Base-by-base conservation (phyloP, 345 rosid species). In the Citrus mangshanensis region DNA sequence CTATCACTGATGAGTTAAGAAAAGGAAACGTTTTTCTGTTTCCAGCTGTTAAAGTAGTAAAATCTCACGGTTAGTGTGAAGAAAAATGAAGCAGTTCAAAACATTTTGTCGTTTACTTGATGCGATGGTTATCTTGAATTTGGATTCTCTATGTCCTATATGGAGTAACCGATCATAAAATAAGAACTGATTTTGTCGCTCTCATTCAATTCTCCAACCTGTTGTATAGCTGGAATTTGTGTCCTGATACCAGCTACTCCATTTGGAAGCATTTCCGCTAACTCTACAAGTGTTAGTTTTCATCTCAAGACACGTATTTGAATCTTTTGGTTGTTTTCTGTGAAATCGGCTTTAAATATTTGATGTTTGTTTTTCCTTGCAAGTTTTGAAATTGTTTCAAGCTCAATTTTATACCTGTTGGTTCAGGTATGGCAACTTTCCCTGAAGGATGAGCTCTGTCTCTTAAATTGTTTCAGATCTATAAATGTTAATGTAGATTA, bases 221-320 rank as follows among this genome's bases (percentile, higher is more conserved):
- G 69, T 81, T 75, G 40, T 63, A 9, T 74, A 66, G 83, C 77
- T 81, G 85, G 78, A 79, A 81, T 70, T 70, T 74, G 70, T 72
- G 49, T 65, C 59, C 78, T 60, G 37, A 51, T 71, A 74, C 72
- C 75, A 59, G 72, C 62, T 82, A 80, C 54, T 63, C 74, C 74
- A 60, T 75, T n/a, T 80, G 70, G 78, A 79, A 40, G 24, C 70
- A 77, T 55, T 65, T 37, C 66, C 60, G 2, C 70, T 51, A 18
- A 35, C n/a, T 46, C 83, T 78, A 54, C 21, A 13, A 51, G 59
- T 4, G 27, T 73, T 38, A 22, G 5, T 38, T 68, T 69, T 82
- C 10, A n/a, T 35, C 67, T 13, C 25, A 49, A 51, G 69, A 70
- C 46, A 4, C 32, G 1, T 70, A 74, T 77, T 66, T 9, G 61